Percentiles rank a stretch among this genome's conserved stretches.
Evolutionary conservation across 495 filamentous ascomycete species (phyloP).

Genomic region (Rusavskia elegans): DNA sequence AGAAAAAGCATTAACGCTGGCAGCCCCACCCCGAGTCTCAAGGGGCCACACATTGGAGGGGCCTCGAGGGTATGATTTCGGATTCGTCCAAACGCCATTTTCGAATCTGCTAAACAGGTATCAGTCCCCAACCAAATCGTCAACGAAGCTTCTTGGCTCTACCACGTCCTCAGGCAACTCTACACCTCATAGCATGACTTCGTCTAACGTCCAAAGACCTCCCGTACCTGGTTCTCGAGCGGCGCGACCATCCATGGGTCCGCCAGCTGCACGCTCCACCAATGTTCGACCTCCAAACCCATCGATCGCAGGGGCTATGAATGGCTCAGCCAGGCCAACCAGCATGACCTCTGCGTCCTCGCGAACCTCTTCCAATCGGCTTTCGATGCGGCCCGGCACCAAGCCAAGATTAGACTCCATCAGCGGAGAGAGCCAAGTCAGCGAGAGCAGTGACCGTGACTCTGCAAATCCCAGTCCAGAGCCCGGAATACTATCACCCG

Average conservation of each 20-base stretch:
- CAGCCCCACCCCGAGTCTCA: constrained; percentile 47
- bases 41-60: constrained; percentile 21
- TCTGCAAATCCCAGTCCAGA: constrained; percentile 7
- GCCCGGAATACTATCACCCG: constrained; percentile 2
- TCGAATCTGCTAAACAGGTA: constrained; percentile 1
- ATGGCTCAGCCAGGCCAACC: constrained; percentile 22
- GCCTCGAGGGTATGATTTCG: constrained; percentile 30
- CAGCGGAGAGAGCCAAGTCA: constrained; percentile 14
- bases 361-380: constrained; percentile 21
- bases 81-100: constrained; percentile 30
- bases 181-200: constrained; percentile 44
- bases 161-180: constrained; percentile 36
- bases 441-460: constrained; percentile 17
- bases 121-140: constrained; percentile 64
- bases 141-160: constrained; percentile 56
- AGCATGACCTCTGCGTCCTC: constrained; percentile 15
- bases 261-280: constrained; percentile 29
- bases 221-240: constrained; percentile 35
- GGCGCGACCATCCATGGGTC: constrained; percentile 52
- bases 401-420: constrained; percentile 7
- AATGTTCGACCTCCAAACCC: constrained; percentile 21
- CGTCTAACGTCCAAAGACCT: constrained; percentile 29
- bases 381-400: constrained; percentile 20
- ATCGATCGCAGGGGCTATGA: constrained; percentile 23
- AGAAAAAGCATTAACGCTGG: constrained; percentile 51